Base-by-base conservation (phyloP, 176 grass and related monocot genomes). In the Carex scoparia region DNA sequence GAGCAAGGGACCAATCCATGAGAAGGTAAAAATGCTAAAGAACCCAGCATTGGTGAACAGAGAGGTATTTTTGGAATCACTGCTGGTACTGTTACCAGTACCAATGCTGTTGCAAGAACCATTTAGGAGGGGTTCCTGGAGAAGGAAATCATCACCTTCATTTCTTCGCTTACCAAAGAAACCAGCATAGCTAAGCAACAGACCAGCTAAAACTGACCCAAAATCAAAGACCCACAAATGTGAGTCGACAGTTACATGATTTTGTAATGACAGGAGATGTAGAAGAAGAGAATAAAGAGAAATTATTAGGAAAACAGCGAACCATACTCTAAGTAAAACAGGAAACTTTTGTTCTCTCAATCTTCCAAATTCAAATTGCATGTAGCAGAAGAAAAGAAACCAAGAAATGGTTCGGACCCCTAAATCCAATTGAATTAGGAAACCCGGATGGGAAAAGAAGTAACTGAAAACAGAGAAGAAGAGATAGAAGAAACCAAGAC, bases 121-220 rank as follows among this genome's bases (percentile, higher is more conserved):
- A 84, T 90, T 93, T 64, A 97, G 75, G 35, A 98, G 86, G 81
- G 95, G 91, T 88, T 98, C 89, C 75, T 90, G 85, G 1, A 87
- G 40, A 57, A 83, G 61, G 58, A 87, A 85, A 85, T 61, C 42
- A 56, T 10, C 55, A 31, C 46, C 33, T 59, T 15, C 51, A 55
- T 80, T 87, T 10, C 72, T 53, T 18, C 18, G 42, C 40, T 75
- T 84, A 23, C 88, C 93, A 3, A 88, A 67, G 48, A 94, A 89
- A 56, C 68, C 91, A 23, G 89, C 86, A 68, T 63, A 68, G 46
- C 57, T 46, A 14, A 98, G 89, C 2, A 89, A 33, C 7, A 63
- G 46, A 58, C 32, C 86, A 0, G 56, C 68, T 1, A 90, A 32
- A 49, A 90, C 19, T 12, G 89, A 89, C 53, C 69, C 84, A 55